Evolutionary conservation across 352 stramenopile species (phyloP), one percentile per base, ranked within the genome.

Genomic region (Phytophthora vignae): DNA sequence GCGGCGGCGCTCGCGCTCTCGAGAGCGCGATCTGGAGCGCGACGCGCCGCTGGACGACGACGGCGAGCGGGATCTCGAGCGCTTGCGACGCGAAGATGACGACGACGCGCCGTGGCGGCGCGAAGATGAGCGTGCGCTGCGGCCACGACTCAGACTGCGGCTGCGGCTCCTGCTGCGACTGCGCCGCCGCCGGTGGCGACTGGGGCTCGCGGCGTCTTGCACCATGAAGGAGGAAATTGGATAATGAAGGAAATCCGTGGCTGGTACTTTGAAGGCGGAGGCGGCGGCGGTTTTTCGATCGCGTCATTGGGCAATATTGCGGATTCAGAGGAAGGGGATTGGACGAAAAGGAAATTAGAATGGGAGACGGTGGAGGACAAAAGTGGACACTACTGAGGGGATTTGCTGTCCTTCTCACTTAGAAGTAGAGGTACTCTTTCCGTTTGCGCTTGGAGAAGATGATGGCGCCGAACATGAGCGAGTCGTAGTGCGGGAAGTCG

Each of bases 381-480:
- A 55, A 68, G 31, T 61, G 44, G 56, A 76, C 69, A 65, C 57
- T 64, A 74, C 4, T 42, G 33, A 5, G 11, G 14, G 36, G 33
- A 42, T 14, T 33, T 33, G 29, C 29, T 33, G 29, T 33, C 55
- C 36, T 19, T 19, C 36, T 29, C 12, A 6, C 52, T 75, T 70
- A 88, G 57, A 83, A 87, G 68, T 88, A 92, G 27, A 94, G 69
- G 33, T 92, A 92, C 67, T 92, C 82, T 69, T 91, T 91, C 48
- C 88, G 88, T 60, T 87, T 93, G 59, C 87, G 87, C 67, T 93
- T 95, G 55, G 87, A 95, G 67, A 93, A 96, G 71, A 95, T 91
- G 62, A 96, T 89, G 36, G 86, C 87, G 17, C 88, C 88, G 58
- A 96, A 96, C 90, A 96, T 96, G 76, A 96, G 87, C 74, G 88